These are phyloP conservation scores for Tolypocladium guangdongense DNA, from an alignment of 2,329 filamentous ascomycete genomes.

Conservation along the genomic window DNA sequence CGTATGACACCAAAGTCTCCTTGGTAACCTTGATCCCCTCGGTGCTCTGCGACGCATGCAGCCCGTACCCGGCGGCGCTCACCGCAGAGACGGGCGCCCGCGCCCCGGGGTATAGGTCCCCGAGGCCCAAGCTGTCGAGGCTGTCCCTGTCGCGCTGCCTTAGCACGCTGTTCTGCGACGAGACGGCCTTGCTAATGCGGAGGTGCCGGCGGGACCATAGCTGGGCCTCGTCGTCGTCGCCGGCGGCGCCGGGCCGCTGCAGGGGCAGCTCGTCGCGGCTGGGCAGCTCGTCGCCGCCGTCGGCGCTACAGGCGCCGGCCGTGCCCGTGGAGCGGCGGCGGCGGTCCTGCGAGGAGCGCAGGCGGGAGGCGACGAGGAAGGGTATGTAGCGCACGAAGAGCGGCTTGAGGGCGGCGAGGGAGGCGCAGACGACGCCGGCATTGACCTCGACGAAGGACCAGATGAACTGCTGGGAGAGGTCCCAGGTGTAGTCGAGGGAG, in stretches of 20 bases:
- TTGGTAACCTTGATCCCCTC: not conserved
- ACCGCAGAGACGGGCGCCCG: slow-evolving; percentile 7
- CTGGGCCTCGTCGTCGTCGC: slow-evolving; percentile 14
- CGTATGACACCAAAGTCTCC: not conserved
- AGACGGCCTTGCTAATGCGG: not conserved
- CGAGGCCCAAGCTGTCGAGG: slow-evolving; percentile 8
- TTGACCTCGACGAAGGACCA: slow-evolving; percentile 40
- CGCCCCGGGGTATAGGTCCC: slow-evolving; percentile 6
- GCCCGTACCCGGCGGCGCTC: slow-evolving; percentile 6
- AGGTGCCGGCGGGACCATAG: slow-evolving; percentile 8
- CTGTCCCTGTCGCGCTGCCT: slow-evolving; percentile 6
- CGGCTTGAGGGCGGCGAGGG: slow-evolving; percentile 37
- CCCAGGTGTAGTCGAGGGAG: slow-evolving; percentile 14
- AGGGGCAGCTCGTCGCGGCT: slow-evolving; percentile 7
- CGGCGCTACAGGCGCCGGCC: not conserved
- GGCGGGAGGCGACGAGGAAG: slow-evolving; percentile 12
- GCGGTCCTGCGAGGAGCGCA: slow-evolving; percentile 11
- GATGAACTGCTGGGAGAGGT: slow-evolving; percentile 16
- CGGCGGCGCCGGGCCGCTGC: not conserved
- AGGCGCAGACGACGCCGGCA: slow-evolving; percentile 37
- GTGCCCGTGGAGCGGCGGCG: slow-evolving; percentile 9
- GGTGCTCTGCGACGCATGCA: not conserved
- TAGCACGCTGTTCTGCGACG: not conserved
- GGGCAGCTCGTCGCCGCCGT: slow-evolving; percentile 8
- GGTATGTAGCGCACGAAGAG: slow-evolving; percentile 26